Base-by-base conservation (phyloP, 2,329 filamentous ascomycete species). In the Setomelanomma holmii region DNA sequence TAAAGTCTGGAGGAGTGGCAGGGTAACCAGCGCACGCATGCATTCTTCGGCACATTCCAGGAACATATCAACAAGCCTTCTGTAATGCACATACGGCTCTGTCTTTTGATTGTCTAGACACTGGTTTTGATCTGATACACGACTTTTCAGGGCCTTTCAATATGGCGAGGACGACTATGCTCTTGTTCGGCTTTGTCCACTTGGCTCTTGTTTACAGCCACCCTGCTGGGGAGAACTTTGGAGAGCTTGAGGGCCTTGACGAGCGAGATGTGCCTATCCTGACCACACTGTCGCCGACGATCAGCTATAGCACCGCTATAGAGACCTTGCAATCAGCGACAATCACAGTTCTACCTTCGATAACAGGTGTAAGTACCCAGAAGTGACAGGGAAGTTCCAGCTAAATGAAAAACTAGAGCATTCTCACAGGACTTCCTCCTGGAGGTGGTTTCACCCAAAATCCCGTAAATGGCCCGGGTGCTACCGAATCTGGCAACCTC, bases 1-100 rank as follows among this genome's bases (percentile, higher is more conserved):
- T 50, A 50, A 27, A 50, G 40, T 39, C 5, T 27, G 39, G n/a
- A n/a, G 8, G 39, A 41, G 22, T 16, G 19, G 39, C 19, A 41
- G n/a, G 16, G 24, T 41, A 21, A 16, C n/a, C 5, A n/a, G 20
- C 20, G n/a, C 4, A 20, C 30, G 24, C 34, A 39, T 63, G 47
- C 63, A 72, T 72, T 73, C 62, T 62, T 62, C 50, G 49, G 51
- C 45, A 51, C 65, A 72, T 68, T 72, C 69, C 67, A 58, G 56
- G 43, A 42, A 35, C 44, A 55, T 47, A 52, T 16, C 46, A 54
- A 58, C 39, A 40, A 24, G 27, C 40, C 38, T 48, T 27, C 27
- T 23, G 50, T 47, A 33, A 44, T 54, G 47, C 54, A 50, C 27
- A 50, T 23, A 41, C 14, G 24, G 20, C 19, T 36, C 48, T 40